Base-by-base conservation (phyloP, 108 stramenopile species). In the Cyclotella kingstonii region DNA sequence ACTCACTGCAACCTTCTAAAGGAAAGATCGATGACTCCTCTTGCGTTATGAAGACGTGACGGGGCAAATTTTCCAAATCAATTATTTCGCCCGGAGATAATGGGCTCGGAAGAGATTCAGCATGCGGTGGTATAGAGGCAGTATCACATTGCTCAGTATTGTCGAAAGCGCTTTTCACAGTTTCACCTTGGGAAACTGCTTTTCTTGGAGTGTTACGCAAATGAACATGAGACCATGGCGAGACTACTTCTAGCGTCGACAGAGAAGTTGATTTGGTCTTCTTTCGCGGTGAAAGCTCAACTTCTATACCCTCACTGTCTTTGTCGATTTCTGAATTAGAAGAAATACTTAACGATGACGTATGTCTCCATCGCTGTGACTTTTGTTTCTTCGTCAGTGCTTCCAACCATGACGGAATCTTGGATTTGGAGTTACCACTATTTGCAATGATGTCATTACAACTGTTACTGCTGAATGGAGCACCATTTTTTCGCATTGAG, bases 321-420 rank as follows among this genome's bases (percentile, higher is more conserved):
- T 44, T n/a, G 31, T 38, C 31, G 2, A 8, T 30, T n/a, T 66
- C 27, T 0, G 19, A 17, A 27, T 57, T 55, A n/a, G n/a, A n/a
- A n/a, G n/a, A n/a, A n/a, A n/a, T n/a, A n/a, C n/a, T n/a, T n/a
- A n/a, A n/a, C n/a, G n/a, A n/a, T n/a, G 34, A 12, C 48, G 19
- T 49, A 26, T 72, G 61, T 33, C 42, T 58, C 45, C 22, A 35
- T 42, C 50, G 39, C 5, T 46, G 36, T 6, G 34, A 54, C 45
- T 61, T 74, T 48, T 74, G 64, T 15, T 61, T 74, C 58, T 53
- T 65, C 18, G 65, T 74, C 43, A 74, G 38, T 17, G 64, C 44
- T n/a, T 66, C 73, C 39, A 74, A 50, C 73, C 73, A 74, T 4
- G 59, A 36, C 18, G 60, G 45, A 33, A 43, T 46, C 34, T 62